A percentile compares a stretch with the other conserved stretches of the same genome.
phyloP scores from a whole-genome alignment of 257 asterid species.

The Solanum dulcamara region DNA sequence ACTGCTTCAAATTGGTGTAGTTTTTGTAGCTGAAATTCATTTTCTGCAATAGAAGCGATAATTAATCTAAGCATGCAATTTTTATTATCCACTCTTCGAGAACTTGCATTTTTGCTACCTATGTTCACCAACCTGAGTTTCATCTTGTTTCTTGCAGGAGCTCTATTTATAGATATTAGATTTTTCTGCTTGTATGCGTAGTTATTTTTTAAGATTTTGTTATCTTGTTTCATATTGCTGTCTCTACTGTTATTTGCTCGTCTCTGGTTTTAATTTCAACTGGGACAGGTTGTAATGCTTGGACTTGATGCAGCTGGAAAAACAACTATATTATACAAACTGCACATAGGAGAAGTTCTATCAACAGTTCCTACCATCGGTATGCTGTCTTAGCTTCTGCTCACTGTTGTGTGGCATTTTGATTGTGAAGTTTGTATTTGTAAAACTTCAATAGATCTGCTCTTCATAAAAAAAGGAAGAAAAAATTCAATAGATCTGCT shows the following conservation, averaged over 20 bases:
- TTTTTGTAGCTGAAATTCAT: neutral
- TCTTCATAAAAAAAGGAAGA: neutral
- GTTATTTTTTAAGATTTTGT: neutral
- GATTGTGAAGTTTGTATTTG: neutral
- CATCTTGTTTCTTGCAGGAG: neutral
- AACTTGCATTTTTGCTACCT: neutral
- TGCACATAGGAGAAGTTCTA: conserved; percentile 95
- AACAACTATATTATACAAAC: conserved; percentile 93
- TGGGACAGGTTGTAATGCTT: conserved; percentile 89
- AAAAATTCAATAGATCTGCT: neutral
- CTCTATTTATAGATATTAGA: neutral
- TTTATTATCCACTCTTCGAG: neutral
- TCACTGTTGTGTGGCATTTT: neutral
- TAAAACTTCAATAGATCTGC: neutral
- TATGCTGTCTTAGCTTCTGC: conserved; percentile 17
- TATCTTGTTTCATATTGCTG: neutral
- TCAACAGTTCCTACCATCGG: conserved; percentile 99
- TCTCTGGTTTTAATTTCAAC: neutral
- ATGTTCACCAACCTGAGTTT: neutral
- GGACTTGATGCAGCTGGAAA: conserved; percentile 99
- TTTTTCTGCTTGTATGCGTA: neutral
- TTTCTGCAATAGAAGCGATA: neutral
- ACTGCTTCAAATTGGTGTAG: neutral
- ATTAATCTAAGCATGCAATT: neutral
- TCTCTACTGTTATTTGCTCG: neutral